These are phyloP conservation scores for Seminavis robusta DNA, from an alignment of 108 stramenopile species.

Conservation along the genomic window DNA sequence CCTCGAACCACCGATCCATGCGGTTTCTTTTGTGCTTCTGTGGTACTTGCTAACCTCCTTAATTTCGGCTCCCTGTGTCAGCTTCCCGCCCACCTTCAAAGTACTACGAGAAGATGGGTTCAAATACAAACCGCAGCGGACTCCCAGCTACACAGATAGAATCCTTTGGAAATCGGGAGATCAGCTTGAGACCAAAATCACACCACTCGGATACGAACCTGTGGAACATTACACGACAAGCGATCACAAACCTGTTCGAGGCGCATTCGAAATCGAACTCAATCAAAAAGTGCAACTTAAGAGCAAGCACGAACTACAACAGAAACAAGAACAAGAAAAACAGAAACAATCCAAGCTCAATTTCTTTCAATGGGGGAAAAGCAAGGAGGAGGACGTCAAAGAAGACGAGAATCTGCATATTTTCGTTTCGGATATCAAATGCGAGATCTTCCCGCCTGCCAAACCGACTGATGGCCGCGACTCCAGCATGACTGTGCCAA, in stretches of 20 bases:
- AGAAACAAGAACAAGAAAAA: background rate
- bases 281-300: slow-evolving; percentile 17
- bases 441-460: no score
- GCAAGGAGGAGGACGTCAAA: background rate
- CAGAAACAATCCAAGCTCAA: background rate
- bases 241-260: slow-evolving; percentile 87
- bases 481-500: slow-evolving; percentile 8
- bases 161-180: slow-evolving; percentile 72
- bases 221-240: slow-evolving; percentile 51
- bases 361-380: background rate
- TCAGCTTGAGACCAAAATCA: slow-evolving; percentile 29
- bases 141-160: slow-evolving; percentile 81
- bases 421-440: slow-evolving; percentile 25
- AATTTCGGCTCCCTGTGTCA: no score
- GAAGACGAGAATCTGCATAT: slow-evolving; percentile 16
- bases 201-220: slow-evolving; percentile 54
- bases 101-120: slow-evolving; percentile 49
- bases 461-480: no score
- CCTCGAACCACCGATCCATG: no score
- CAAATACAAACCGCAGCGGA: slow-evolving; percentile 61
- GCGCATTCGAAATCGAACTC: slow-evolving; percentile 37
- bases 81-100: slow-evolving; percentile 85
- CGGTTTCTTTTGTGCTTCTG: no score
- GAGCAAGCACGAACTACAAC: slow-evolving; percentile 4
- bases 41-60: no score